Evolutionary conservation across 2,329 filamentous ascomycete genomes (phyloP).

Genomic region (Colletotrichum liriopes): DNA sequence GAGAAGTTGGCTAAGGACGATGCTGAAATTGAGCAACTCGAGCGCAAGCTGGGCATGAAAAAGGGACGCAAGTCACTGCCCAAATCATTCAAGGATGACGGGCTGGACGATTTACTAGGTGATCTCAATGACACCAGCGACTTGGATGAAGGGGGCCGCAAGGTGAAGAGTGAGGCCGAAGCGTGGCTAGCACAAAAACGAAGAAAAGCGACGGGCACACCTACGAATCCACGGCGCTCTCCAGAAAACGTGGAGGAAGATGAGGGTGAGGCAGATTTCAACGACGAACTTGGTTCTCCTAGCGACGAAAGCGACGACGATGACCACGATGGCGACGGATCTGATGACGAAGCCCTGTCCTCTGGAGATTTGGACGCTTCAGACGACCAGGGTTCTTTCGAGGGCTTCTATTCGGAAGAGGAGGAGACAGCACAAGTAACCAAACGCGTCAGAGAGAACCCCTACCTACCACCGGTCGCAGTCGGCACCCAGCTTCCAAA

Average conservation of each 20-base stretch:
- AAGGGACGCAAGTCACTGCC: slow-evolving; percentile 82
- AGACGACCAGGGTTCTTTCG: slow-evolving; percentile 55
- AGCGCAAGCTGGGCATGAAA: slow-evolving; percentile 88
- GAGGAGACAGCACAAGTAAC: slow-evolving; percentile 52
- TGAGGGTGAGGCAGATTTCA: slow-evolving; percentile 45
- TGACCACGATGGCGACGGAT: slow-evolving; percentile 48
- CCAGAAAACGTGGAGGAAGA: slow-evolving; percentile 46
- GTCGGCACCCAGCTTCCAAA: slow-evolving; percentile 68
- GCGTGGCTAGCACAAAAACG: slow-evolving; percentile 74
- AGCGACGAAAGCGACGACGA: not conserved
- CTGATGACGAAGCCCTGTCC: slow-evolving; percentile 44
- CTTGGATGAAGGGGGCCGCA: slow-evolving; percentile 62
- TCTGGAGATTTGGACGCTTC: slow-evolving; percentile 52
- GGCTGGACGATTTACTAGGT: slow-evolving; percentile 83
- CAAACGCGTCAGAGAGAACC: slow-evolving; percentile 81
- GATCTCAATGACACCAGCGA: slow-evolving; percentile 65
- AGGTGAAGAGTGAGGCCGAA: slow-evolving; percentile 71
- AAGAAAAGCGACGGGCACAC: slow-evolving; percentile 57
- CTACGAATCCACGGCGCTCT: not conserved
- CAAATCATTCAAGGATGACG: slow-evolving; percentile 85
- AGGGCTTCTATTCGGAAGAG: slow-evolving; percentile 56
- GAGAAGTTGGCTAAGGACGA: slow-evolving; percentile 85
- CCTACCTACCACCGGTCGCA: slow-evolving; percentile 82
- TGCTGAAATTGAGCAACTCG: slow-evolving; percentile 87
- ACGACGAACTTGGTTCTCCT: slow-evolving; percentile 44